These are phyloP conservation scores for Dactylonectria estremocensis DNA, from an alignment of 2,329 filamentous ascomycete genomes.

Conservation along the genomic window DNA sequence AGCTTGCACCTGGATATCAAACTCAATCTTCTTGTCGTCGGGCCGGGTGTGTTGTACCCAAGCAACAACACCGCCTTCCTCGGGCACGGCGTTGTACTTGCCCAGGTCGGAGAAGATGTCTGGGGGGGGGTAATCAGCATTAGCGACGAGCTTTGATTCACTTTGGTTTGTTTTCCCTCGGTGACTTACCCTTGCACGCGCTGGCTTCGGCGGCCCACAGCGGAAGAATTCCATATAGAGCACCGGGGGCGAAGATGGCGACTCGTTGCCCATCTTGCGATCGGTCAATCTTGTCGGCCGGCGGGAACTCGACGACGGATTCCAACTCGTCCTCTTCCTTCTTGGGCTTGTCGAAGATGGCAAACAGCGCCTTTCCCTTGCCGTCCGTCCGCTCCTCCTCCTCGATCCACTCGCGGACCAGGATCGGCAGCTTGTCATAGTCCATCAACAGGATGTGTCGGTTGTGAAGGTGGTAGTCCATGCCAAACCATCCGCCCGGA, in stretches of 20 bases:
- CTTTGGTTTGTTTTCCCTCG: background rate
- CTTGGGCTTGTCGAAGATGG: slow-evolving; percentile 58
- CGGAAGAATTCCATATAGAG: slow-evolving; percentile 65
- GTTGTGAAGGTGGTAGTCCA: slow-evolving; percentile 66
- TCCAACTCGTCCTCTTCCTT: slow-evolving; percentile 57
- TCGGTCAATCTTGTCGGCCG: slow-evolving; percentile 48
- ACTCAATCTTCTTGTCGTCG: slow-evolving; percentile 51
- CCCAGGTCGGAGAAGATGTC: slow-evolving; percentile 48
- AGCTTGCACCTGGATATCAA: slow-evolving; percentile 55
- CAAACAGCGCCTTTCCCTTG: slow-evolving; percentile 58
- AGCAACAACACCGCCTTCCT: slow-evolving; percentile 47
- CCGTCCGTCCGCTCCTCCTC: slow-evolving; percentile 55
- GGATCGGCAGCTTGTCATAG: slow-evolving; percentile 59
- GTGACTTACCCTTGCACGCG: slow-evolving; percentile 59
- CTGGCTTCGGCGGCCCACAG: slow-evolving; percentile 64
- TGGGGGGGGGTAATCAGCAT: slow-evolving; percentile 31
- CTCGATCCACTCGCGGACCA: slow-evolving; percentile 65
- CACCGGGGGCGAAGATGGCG: slow-evolving; percentile 68
- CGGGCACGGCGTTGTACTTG: slow-evolving; percentile 48
- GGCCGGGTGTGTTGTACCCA: slow-evolving; percentile 52
- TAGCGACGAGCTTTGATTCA: background rate
- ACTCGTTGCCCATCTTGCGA: slow-evolving; percentile 53
- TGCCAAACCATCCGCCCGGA: slow-evolving; percentile 67
- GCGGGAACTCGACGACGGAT: slow-evolving; percentile 52
- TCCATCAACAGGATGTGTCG: slow-evolving; percentile 64